phyloP scores from a whole-genome alignment of 1,284 basidiomycete species.

The Phlebopus sp. region DNA sequence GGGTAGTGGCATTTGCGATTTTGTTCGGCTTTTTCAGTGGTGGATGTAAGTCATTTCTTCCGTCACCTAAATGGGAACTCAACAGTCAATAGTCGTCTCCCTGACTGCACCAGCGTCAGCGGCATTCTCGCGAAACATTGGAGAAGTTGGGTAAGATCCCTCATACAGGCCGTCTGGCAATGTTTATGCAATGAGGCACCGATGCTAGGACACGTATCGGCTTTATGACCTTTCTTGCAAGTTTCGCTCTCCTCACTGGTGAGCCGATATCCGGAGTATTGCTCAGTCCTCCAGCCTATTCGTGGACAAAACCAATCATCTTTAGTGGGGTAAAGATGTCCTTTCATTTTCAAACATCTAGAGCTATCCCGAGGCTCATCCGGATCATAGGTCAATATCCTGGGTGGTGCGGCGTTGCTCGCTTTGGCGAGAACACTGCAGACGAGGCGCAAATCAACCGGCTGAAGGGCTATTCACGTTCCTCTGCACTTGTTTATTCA shows the following conservation, averaged over 20 bases:
- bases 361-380: background rate
- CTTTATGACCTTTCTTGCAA: constrained; percentile 13
- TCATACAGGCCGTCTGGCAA: background rate
- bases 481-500: no score
- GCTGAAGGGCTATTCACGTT: background rate
- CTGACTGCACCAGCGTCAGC: constrained; percentile 17
- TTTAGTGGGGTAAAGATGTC: constrained; percentile 16
- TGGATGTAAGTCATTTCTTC: constrained; percentile 8
- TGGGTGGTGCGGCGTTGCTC: background rate
- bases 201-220: constrained; percentile 17
- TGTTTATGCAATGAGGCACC: background rate
- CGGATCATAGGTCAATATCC: background rate
- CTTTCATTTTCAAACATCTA: background rate
- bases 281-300: constrained; percentile 15
- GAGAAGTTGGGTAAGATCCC: constrained; percentile 20
- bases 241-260: constrained; percentile 18
- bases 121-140: constrained; percentile 15
- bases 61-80: no score
- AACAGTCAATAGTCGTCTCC: constrained; percentile 13
- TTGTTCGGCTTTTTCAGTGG: constrained; percentile 30
- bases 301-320: constrained; percentile 16
- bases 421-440: background rate
- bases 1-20: constrained; percentile 25
- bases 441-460: background rate
- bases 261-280: constrained; percentile 20